phyloP scores from a whole-genome alignment of 2,329 filamentous ascomycete species.

The Ophiocordyceps unilateralis region DNA sequence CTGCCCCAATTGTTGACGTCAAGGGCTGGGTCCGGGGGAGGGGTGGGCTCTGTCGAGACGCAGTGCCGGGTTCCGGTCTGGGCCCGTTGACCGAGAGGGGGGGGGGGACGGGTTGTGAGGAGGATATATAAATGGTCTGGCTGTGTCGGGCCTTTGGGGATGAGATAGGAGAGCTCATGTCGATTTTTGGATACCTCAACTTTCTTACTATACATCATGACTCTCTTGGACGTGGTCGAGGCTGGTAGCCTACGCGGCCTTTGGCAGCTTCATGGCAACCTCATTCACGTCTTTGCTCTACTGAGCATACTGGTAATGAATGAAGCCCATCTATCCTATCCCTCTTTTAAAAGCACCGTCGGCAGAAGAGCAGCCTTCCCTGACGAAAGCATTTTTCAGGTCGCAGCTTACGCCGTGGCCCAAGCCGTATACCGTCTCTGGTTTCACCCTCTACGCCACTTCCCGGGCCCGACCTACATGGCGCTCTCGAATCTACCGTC shows the following conservation, averaged over 20 bases:
- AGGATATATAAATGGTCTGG: too few relatives aligned
- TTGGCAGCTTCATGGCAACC: background rate
- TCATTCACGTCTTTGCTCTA: background rate
- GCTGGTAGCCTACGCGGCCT: background rate
- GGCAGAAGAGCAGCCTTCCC: too few relatives aligned
- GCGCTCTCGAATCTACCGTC: conserved; percentile 7
- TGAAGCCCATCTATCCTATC: background rate
- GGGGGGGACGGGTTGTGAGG: too few relatives aligned
- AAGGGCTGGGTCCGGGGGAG: too few relatives aligned
- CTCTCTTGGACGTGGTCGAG: background rate
- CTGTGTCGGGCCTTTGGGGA: too few relatives aligned
- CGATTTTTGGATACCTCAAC: background rate
- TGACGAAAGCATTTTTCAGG: too few relatives aligned
- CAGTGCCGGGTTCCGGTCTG: too few relatives aligned
- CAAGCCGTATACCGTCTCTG: conserved; percentile 8
- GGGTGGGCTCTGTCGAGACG: too few relatives aligned
- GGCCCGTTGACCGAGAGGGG: too few relatives aligned
- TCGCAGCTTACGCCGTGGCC: conserved; percentile 1
- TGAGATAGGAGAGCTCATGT: background rate
- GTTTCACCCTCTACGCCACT: conserved; percentile 13
- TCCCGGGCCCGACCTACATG: conserved; percentile 11
- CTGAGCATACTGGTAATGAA: background rate
- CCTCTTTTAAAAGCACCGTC: background rate
- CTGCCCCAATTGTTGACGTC: too few relatives aligned
- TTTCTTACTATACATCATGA: background rate